Conservation (phyloP, 768 basidiomycete species). For the Mycena capillaripes region DNA sequence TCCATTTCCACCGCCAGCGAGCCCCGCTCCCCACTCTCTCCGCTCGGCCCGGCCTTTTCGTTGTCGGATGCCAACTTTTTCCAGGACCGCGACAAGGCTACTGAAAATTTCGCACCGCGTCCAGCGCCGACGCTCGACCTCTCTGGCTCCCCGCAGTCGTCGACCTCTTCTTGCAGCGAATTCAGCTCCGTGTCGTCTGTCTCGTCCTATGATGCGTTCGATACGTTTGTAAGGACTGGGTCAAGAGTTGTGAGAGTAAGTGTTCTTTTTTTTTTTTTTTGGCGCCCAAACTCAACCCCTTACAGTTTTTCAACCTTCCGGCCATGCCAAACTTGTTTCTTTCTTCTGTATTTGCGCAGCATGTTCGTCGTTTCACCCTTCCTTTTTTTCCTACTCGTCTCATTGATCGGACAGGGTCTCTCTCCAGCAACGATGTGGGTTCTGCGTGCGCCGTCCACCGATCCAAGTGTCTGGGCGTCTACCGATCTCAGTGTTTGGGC, state of each 20-base stretch:
- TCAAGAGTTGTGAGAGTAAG: slow-evolving; percentile 35
- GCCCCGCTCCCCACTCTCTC: slow-evolving; percentile 22
- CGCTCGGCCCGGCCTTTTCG: slow-evolving; percentile 27
- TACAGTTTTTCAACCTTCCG: slow-evolving; percentile 22
- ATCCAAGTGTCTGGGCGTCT: slow-evolving; percentile 26
- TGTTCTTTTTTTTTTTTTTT: not conserved
- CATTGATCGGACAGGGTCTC: slow-evolving; percentile 17
- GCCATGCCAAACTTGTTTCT: slow-evolving; percentile 9
- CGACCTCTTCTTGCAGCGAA: slow-evolving; percentile 33
- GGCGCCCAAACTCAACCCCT: not conserved
- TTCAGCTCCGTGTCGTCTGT: slow-evolving; percentile 17
- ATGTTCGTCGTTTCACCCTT: slow-evolving; percentile 3
- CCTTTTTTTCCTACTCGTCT: not conserved
- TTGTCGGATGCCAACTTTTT: slow-evolving; percentile 11
- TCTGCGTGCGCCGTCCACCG: slow-evolving; percentile 3
- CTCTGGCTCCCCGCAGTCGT: slow-evolving; percentile 31
- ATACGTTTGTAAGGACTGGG: slow-evolving; percentile 28
- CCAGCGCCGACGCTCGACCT: slow-evolving; percentile 14
- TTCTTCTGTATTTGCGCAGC: slow-evolving; percentile 18
- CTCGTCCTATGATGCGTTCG: slow-evolving; percentile 21
- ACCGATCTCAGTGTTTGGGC: slow-evolving; percentile 28
- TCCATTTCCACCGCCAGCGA: slow-evolving; percentile 19
- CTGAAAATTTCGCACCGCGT: slow-evolving; percentile 18
- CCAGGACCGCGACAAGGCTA: slow-evolving; percentile 2
- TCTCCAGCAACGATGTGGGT: slow-evolving; percentile 31